Percentiles rank a stretch among this genome's conserved stretches.
Conservation (phyloP, 352 stramenopile species). For the Globisporangium polare region DNA sequence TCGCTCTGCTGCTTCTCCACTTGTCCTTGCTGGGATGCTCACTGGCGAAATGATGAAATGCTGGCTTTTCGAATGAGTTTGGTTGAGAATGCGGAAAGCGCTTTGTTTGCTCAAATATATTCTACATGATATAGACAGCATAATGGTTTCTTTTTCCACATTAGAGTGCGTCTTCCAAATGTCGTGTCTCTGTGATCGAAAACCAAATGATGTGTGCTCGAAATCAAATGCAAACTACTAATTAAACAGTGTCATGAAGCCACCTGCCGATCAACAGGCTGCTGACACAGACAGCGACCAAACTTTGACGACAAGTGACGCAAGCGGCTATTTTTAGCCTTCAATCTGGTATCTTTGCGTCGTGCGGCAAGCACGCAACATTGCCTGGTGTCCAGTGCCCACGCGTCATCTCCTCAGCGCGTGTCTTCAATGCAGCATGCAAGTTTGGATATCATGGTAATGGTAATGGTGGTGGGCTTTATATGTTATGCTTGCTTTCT, state of each 20-base stretch:
- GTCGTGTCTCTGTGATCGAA: too few species aligned
- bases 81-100: background rate
- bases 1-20: slow-evolving; percentile 24
- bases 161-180: background rate
- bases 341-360: background rate
- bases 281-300: background rate
- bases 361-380: background rate
- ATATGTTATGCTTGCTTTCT: slow-evolving; percentile 2
- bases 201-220: too few species aligned
- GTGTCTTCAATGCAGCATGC: background rate
- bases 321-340: background rate
- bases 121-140: background rate
- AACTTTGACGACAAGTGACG: background rate
- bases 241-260: too few species aligned
- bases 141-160: too few species aligned
- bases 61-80: background rate
- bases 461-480: background rate
- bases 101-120: background rate
- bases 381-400: background rate
- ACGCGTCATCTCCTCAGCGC: background rate
- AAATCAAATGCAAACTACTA: too few species aligned
- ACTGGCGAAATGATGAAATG: background rate
- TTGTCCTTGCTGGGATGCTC: background rate
- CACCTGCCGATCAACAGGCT: too few species aligned
- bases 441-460: background rate